Evolutionary conservation across 495 filamentous ascomycete genomes (phyloP).

Genomic region (Talaromyces adpressus): DNA sequence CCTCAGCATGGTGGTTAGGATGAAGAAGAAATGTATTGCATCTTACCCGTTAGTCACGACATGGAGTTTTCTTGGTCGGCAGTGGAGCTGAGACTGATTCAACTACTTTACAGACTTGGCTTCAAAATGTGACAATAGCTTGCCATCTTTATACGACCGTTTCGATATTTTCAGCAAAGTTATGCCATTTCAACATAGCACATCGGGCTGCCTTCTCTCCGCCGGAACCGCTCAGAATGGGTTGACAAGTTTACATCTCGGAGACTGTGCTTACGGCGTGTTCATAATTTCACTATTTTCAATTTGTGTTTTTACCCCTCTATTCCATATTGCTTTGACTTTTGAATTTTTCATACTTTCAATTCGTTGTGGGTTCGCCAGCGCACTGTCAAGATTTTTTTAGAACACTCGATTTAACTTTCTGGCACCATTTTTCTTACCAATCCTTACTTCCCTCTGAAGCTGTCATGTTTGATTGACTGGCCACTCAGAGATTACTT

Average conservation of each 20-base stretch:
- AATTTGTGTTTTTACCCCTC: background rate
- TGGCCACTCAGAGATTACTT: background rate
- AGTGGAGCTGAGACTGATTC: background rate
- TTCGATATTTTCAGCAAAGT: slow-evolving; percentile 3
- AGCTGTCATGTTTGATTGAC: background rate
- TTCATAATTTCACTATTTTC: background rate
- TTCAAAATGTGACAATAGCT: slow-evolving; percentile 2
- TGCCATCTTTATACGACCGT: background rate
- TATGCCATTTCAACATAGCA: background rate
- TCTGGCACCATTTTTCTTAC: background rate
- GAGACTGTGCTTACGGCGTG: background rate
- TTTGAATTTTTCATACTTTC: background rate
- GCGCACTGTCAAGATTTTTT: background rate
- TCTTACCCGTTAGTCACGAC: background rate
- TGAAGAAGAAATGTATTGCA: background rate
- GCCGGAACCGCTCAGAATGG: background rate
- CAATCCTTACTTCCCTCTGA: background rate
- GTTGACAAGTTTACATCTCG: background rate
- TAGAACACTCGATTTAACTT: background rate
- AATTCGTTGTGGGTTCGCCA: background rate
- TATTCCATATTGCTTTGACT: background rate
- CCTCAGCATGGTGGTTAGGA: slow-evolving; percentile 28
- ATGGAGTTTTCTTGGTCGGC: background rate
- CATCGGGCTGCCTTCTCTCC: background rate
- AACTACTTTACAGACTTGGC: background rate